phyloP scores from a whole-genome alignment of 441 rosid genomes.

The Populus tomentosa region DNA sequence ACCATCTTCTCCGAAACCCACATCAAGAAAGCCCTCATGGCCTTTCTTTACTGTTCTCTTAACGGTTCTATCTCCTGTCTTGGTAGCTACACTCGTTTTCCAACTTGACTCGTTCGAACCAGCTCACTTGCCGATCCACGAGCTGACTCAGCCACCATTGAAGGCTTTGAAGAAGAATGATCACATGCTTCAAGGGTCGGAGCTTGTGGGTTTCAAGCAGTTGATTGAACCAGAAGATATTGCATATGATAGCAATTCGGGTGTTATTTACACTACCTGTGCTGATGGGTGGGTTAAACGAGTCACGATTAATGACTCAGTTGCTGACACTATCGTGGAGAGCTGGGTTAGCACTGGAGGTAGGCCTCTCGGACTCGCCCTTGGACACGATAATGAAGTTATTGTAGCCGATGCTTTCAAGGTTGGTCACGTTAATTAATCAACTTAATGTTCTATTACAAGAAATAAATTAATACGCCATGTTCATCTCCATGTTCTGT shows the following conservation, averaged over 20 bases:
- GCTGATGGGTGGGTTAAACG: conserved; percentile 70
- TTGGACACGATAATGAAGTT: conserved; percentile 36
- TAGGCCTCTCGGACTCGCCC: conserved; percentile 70
- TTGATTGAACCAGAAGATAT: conserved; percentile 52
- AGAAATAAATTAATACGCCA: too few species aligned
- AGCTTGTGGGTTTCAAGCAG: conserved; percentile 35
- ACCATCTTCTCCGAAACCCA: background rate
- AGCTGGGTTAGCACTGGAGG: conserved; percentile 73
- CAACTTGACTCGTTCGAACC: conserved; percentile 60
- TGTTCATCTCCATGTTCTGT: too few species aligned
- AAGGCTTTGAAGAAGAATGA: conserved; percentile 22
- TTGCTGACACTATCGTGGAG: conserved; percentile 35
- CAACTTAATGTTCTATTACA: too few species aligned
- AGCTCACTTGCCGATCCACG: conserved; percentile 43
- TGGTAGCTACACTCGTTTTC: conserved; percentile 32
- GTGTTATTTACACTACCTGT: conserved; percentile 48
- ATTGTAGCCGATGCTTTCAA: conserved; percentile 62
- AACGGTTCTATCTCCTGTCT: conserved; percentile 4
- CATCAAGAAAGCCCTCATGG: conserved; percentile 10
- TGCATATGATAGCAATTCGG: conserved; percentile 32
- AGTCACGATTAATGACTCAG: conserved; percentile 39
- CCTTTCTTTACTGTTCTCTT: conserved; percentile 1
- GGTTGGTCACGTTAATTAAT: conserved; percentile 28
- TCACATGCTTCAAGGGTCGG: conserved; percentile 34
- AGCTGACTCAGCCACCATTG: conserved; percentile 23